Percentiles rank a stretch among this genome's conserved stretches.
Conservation (phyloP, 1,284 basidiomycete species). For the Agaricales sp. region DNA sequence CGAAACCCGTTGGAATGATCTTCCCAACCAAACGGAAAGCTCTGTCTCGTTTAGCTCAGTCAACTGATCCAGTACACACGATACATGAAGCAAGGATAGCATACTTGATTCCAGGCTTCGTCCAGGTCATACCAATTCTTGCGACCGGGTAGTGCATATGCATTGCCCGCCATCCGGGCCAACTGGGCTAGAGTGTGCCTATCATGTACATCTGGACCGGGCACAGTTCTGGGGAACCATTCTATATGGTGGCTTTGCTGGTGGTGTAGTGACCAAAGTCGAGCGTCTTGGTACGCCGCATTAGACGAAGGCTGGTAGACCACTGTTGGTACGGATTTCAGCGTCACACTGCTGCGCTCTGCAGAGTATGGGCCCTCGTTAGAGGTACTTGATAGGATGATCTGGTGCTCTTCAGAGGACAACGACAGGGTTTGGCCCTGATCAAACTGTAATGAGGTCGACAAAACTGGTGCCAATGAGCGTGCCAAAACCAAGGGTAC, state of each 20-base stretch:
- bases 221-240: slow-evolving; percentile 15
- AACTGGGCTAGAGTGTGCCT: slow-evolving; percentile 68
- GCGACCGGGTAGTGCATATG: slow-evolving; percentile 54
- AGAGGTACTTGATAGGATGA: no score
- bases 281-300: slow-evolving; percentile 2
- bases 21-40: slow-evolving; percentile 81
- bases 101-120: slow-evolving; percentile 46
- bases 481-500: neutral
- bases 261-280: neutral
- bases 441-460: neutral
- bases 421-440: neutral
- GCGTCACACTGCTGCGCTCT: neutral
- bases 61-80: neutral
- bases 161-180: slow-evolving; percentile 85
- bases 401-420: no score
- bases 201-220: slow-evolving; percentile 58
- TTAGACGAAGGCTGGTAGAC: neutral
- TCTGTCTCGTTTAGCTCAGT: slow-evolving; percentile 24
- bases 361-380: neutral
- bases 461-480: no score
- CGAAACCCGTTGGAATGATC: slow-evolving; percentile 78
- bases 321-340: neutral
- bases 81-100: slow-evolving; percentile 8
- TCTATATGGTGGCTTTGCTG: neutral
- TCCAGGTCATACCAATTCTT: slow-evolving; percentile 68